Evolutionary conservation across 257 asterid genomes (phyloP).

Genomic region (Rauvolfia tetraphylla): DNA sequence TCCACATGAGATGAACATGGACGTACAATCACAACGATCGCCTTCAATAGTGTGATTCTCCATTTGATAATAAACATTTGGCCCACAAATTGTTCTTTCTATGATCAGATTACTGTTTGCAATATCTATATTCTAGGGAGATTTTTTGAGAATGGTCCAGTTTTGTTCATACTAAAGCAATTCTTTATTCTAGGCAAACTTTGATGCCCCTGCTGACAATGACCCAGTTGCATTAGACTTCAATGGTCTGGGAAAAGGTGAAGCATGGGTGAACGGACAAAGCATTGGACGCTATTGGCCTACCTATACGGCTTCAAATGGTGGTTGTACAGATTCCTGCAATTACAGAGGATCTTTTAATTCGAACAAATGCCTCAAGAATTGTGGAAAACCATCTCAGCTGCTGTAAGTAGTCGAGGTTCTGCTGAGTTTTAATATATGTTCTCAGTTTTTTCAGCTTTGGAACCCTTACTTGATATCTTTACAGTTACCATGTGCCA

Average conservation of each 20-base stretch:
- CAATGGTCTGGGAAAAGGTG: slow-evolving; percentile 79
- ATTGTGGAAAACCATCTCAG: slow-evolving; percentile 85
- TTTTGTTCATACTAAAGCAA: background rate
- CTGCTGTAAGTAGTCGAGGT: slow-evolving; percentile 48
- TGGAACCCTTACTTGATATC: background rate
- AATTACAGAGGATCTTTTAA: slow-evolving; percentile 62
- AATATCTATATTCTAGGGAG: background rate
- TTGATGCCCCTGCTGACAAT: slow-evolving; percentile 66
- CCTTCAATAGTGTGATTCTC: background rate
- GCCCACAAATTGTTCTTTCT: background rate
- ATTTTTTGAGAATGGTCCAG: background rate
- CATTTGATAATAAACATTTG: background rate
- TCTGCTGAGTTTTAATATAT: background rate
- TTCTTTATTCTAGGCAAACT: slow-evolving; percentile 41
- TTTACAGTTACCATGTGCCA: slow-evolving; percentile 82
- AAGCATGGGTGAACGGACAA: slow-evolving; percentile 92
- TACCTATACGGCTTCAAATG: slow-evolving; percentile 36
- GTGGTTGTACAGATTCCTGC: slow-evolving; percentile 60
- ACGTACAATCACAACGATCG: background rate
- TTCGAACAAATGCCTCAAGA: slow-evolving; percentile 56
- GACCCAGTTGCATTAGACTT: slow-evolving; percentile 73
- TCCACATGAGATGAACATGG: background rate
- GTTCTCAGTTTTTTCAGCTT: background rate
- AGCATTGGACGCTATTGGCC: slow-evolving; percentile 98
- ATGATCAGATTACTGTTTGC: background rate